Percentiles rank a stretch among this genome's conserved stretches.
Evolutionary conservation across 805 yeast species (phyloP).

Genomic region (Pichia thaimueangensis): DNA sequence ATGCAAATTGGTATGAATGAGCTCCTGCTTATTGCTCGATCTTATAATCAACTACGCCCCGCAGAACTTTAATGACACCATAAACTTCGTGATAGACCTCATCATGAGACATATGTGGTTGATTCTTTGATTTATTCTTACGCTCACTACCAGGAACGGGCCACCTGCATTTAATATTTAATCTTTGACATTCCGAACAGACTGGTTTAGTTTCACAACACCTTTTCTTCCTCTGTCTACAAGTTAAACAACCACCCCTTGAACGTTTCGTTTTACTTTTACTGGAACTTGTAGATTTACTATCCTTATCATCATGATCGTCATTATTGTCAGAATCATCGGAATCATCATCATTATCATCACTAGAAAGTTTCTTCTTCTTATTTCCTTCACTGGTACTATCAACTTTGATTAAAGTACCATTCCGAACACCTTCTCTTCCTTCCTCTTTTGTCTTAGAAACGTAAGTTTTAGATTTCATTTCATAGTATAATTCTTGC

Average conservation of each 20-base stretch:
- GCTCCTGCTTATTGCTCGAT: slow-evolving; percentile 18
- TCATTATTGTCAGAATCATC: background rate
- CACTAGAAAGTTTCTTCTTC: background rate
- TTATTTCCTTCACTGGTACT: background rate
- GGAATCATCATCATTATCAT: background rate
- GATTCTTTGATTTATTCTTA: slow-evolving; percentile 45
- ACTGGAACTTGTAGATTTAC: background rate
- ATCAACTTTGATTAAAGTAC: background rate
- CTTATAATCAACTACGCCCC: slow-evolving; percentile 53
- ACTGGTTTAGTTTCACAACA: slow-evolving; percentile 67
- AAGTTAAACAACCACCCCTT: slow-evolving; percentile 71
- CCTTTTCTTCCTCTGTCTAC: slow-evolving; percentile 70
- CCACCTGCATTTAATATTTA: slow-evolving; percentile 63
- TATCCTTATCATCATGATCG: background rate
- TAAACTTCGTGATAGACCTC: slow-evolving; percentile 48
- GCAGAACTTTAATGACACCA: slow-evolving; percentile 53
- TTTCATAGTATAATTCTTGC: background rate
- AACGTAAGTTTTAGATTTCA: slow-evolving; percentile 1
- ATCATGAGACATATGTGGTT: slow-evolving; percentile 39
- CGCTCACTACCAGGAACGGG: slow-evolving; percentile 67
- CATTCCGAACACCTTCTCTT: background rate
- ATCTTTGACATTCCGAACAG: slow-evolving; percentile 62
- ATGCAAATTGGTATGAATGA: too few relatives aligned
- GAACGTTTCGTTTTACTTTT: slow-evolving; percentile 41
- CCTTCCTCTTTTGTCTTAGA: background rate